Evolutionary conservation across 176 grass and related monocot genomes (phyloP).

Genomic region (Juncus inflexus): DNA sequence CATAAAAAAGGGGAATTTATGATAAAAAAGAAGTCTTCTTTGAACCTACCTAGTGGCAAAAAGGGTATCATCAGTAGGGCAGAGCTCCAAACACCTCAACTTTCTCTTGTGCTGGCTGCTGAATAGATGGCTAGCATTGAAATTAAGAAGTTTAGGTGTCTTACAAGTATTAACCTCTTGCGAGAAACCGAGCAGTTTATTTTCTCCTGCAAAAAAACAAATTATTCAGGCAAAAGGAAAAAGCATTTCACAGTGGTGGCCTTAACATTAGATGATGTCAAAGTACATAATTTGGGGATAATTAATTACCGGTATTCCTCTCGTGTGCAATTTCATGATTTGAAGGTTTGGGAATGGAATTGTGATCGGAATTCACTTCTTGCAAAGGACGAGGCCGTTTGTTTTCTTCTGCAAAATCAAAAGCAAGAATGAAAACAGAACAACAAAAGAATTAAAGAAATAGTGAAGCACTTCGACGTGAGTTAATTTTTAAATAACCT

Average conservation of each 20-base stretch:
- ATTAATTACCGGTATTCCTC: too few species aligned
- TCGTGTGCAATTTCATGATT: too few species aligned
- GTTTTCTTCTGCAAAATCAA: conserved; percentile 15
- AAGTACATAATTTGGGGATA: background rate
- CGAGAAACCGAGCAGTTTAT: conserved; percentile 1
- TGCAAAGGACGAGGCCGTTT: background rate
- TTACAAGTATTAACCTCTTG: background rate
- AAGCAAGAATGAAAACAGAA: too few species aligned
- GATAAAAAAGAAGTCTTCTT: background rate
- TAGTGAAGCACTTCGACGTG: too few species aligned
- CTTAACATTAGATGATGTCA: too few species aligned
- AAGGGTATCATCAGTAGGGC: conserved; percentile 66
- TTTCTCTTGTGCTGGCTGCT: conserved; percentile 80
- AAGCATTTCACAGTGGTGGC: too few species aligned
- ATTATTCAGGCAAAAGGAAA: conserved; percentile 9
- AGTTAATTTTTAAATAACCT: too few species aligned
- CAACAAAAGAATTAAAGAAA: too few species aligned
- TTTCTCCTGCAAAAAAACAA: conserved; percentile 16
- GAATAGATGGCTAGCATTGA: conserved; percentile 40
- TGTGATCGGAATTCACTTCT: background rate
- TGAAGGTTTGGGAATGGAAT: too few species aligned
- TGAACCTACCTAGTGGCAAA: conserved; percentile 62
- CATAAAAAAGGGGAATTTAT: too few species aligned
- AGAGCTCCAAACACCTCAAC: conserved; percentile 75
- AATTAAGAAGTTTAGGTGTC: conserved; percentile 36